A percentile compares a stretch with the other conserved stretches of the same genome.
Evolutionary conservation across 495 filamentous ascomycete species (phyloP).

Genomic region (Monascus purpureus): DNA sequence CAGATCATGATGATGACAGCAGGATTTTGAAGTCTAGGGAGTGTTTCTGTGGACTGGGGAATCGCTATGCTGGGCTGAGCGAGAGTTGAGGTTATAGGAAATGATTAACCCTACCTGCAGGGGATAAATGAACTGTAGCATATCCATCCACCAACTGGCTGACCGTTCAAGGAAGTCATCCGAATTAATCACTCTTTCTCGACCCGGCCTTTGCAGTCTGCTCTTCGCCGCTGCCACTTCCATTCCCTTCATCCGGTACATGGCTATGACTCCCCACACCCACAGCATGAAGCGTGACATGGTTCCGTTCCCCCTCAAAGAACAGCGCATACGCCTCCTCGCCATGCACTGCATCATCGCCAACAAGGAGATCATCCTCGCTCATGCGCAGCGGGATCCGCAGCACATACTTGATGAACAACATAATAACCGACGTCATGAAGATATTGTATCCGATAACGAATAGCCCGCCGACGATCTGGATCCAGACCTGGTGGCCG

Average conservation of each 20-base stretch:
- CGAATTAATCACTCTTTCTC: too few relatives aligned
- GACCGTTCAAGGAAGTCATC: too few relatives aligned
- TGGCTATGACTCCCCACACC: constrained; percentile 5
- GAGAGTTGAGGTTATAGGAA: too few relatives aligned
- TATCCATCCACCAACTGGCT: too few relatives aligned
- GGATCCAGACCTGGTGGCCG: constrained; percentile 37
- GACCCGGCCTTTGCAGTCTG: too few relatives aligned
- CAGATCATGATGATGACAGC: constrained; percentile 5
- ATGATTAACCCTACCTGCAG: too few relatives aligned
- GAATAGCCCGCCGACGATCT: constrained; percentile 41
- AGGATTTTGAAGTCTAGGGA: constrained; percentile 4
- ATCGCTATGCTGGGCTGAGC: constrained; percentile 10
- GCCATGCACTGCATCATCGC: constrained; percentile 39
- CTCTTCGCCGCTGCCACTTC: too few relatives aligned
- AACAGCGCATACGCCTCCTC: constrained; percentile 34
- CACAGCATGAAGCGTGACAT: constrained; percentile 1
- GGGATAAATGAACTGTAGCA: too few relatives aligned
- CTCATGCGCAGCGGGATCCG: constrained; percentile 36
- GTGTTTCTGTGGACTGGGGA: constrained; percentile 18
- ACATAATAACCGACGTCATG: constrained; percentile 37
- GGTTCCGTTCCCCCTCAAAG: constrained; percentile 5
- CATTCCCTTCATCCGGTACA: too few relatives aligned
- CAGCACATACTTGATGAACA: constrained; percentile 40
- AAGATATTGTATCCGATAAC: constrained; percentile 42
- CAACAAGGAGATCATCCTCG: constrained; percentile 30